Conservation (phyloP, 1,139 yeast species). For the Tardiomyces blankii region DNA sequence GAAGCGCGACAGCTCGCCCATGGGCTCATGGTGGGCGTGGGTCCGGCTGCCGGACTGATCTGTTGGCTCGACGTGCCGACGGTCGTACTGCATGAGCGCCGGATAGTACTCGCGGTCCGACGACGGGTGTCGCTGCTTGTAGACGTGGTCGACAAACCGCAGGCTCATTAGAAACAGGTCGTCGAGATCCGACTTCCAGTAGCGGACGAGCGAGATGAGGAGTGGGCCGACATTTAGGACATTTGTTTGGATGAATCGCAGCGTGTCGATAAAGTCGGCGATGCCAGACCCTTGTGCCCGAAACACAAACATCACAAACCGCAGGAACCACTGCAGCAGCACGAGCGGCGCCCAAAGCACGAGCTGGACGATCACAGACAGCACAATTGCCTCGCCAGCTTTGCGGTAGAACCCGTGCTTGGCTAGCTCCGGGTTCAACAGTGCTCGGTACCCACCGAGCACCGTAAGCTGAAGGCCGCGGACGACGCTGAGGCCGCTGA, state of each 20-base stretch:
- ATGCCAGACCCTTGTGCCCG: constrained; percentile 9
- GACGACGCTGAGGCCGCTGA: constrained; percentile 35
- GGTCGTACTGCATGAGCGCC: constrained; percentile 10
- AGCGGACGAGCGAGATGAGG: constrained; percentile 30
- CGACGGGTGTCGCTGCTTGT: constrained; percentile 29
- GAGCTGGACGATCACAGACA: constrained; percentile 31
- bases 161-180: constrained; percentile 32
- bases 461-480: constrained; percentile 46
- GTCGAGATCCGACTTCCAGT: constrained; percentile 30
- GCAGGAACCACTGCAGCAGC: constrained; percentile 10
- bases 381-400: constrained; percentile 26
- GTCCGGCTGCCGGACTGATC: neutral
- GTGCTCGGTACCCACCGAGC: constrained; percentile 38
- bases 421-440: constrained; percentile 35
- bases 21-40: too few relatives aligned
- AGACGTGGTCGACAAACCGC: constrained; percentile 31
- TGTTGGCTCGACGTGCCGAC: neutral
- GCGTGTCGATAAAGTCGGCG: constrained; percentile 13
- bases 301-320: constrained; percentile 3
- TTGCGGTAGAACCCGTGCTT: constrained; percentile 26
- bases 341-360: constrained; percentile 29
- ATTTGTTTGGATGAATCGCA: constrained; percentile 28
- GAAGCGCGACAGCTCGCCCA: neutral
- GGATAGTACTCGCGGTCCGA: constrained; percentile 16
- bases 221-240: constrained; percentile 36